Base-by-base conservation (phyloP, 257 asterid species). In the Orobanche coerulescens region DNA sequence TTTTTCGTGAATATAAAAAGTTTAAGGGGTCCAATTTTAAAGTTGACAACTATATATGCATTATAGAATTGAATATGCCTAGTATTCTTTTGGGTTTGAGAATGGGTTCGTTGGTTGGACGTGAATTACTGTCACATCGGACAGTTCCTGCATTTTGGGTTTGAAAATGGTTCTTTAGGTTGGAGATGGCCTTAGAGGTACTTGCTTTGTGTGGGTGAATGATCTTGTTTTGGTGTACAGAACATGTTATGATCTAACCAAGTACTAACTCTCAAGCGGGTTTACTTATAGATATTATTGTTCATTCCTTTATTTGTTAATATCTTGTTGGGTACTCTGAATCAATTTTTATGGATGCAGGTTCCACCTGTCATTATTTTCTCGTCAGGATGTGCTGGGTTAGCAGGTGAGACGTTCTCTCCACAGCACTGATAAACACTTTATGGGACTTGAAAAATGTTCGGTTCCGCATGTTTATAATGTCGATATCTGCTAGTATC, bases 301-400 rank as follows among this genome's bases (percentile, higher is more conserved):
- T 46, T 55, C 44, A 23, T 5, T 5, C 24, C 28, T 23, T 26
- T 65, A 6, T 19, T 16, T 47, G 23, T 13, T 15, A n/a, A n/a
- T n/a, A n/a, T n/a, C n/a, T 58, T 46, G 40, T 69, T 62, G 40
- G 28, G 28, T 43, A 49, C 44, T 53, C 61, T 55, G 42, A 23
- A 54, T 37, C 24, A 26, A 28, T 65, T 66, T 9, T 26, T 62
- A 22, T 69, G 19, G 62, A 54, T 80, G 70, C 94, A 91, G 96
- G 91, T 84, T 12, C 97, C 97, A 37, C 95, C 94, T 5, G 89
- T 87, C 52, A 87, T 91, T 55, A 61, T 91, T 72, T 85, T 87
- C 73, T 90, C 97, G 62, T 85, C 94, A 62, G 96, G 81, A 36
- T 90, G 96, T 80, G 96, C 95, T 49, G 97, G 97, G 26, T 48